These are phyloP conservation scores for Amyloporia xantha DNA, from an alignment of 768 basidiomycete genomes.

Conservation along the genomic window DNA sequence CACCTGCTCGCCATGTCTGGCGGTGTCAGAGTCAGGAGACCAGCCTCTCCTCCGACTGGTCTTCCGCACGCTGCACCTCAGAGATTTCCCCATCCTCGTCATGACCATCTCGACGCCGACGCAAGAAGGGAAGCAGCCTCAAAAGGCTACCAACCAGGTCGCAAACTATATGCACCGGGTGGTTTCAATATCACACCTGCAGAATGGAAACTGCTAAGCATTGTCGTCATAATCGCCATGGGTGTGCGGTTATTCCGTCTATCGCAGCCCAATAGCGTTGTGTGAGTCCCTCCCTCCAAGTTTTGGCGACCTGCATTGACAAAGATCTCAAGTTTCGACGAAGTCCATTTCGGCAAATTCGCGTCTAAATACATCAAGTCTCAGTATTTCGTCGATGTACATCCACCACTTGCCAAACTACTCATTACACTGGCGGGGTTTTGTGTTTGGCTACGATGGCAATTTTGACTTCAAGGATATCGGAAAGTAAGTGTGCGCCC, in stretches of 20 bases:
- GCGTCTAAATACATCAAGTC: constrained; percentile 91
- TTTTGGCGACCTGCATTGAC: not conserved
- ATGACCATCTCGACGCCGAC: constrained; percentile 71
- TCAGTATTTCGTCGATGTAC: constrained; percentile 90
- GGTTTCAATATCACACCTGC: constrained; percentile 59
- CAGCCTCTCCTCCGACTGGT: constrained; percentile 58
- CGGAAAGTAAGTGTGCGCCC: constrained; percentile 62
- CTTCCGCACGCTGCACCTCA: constrained; percentile 29
- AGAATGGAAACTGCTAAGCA: constrained; percentile 70
- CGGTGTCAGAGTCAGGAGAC: constrained; percentile 59
- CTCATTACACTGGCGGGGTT: constrained; percentile 89
- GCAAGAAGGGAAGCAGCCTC: constrained; percentile 61
- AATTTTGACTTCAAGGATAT: constrained; percentile 98
- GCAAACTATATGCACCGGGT: constrained; percentile 40
- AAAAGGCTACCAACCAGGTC: constrained; percentile 51
- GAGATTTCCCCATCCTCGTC: constrained; percentile 58
- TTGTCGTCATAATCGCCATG: constrained; percentile 61
- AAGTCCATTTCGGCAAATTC: constrained; percentile 98
- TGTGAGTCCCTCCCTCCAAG: constrained; percentile 47
- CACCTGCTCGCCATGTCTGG: constrained; percentile 29
- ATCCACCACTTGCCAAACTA: constrained; percentile 94
- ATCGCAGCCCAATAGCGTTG: constrained; percentile 83
- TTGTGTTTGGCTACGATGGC: constrained; percentile 83
- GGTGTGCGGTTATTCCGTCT: constrained; percentile 85
- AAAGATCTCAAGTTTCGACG: constrained; percentile 74